Base-by-base conservation (phyloP, 2,329 filamentous ascomycete species). In the Chalaropsis ovoidea region DNA sequence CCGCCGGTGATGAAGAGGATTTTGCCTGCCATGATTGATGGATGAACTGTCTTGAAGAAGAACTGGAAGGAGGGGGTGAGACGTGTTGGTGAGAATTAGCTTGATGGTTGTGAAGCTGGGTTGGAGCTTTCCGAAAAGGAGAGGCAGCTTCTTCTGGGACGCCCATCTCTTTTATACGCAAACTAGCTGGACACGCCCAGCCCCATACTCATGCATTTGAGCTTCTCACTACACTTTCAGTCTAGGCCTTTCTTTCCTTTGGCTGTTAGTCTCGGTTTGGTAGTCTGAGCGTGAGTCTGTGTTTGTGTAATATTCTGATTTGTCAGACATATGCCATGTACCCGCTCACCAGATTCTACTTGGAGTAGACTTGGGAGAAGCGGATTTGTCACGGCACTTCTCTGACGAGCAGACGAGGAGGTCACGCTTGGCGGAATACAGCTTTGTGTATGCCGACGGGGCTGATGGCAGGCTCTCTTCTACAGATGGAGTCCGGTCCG, bases 1-100 rank as follows among this genome's bases (percentile, higher is more conserved):
- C 72, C 76, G 2, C 76, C 76, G 47, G 76, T 78, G 5, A 78
- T 72, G 71, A 78, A 78, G 61, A 70, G 61, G 49, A 10, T 64
- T 19, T 66, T 68, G 19, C 47, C 13, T n/a, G 60, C 27, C 62
- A 63, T 67, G 52, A 39, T 24, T 4, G 11, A 47, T 27, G 17
- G n/a, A 31, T 22, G 5, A 31, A 35, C 10, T 58, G 22, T n/a
- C 15, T 7, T 11, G 31, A 47, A n/a, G 27, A 24, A 54, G 15
- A 42, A 19, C 35, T 41, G 11, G 11, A 4, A 41, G 22, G 11
- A n/a, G 11, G 31, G n/a, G 6, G 56, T 39, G 17, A 35, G 17
- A 41, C 11, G 24, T 17, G 27, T 41, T 39, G 24, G 43, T 41
- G 47, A 1, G 61, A 39, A 43, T 19, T 19, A 15, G 15, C 31